phyloP scores from a whole-genome alignment of 78 protist genomes.

The Chrysochromulina parva region DNA sequence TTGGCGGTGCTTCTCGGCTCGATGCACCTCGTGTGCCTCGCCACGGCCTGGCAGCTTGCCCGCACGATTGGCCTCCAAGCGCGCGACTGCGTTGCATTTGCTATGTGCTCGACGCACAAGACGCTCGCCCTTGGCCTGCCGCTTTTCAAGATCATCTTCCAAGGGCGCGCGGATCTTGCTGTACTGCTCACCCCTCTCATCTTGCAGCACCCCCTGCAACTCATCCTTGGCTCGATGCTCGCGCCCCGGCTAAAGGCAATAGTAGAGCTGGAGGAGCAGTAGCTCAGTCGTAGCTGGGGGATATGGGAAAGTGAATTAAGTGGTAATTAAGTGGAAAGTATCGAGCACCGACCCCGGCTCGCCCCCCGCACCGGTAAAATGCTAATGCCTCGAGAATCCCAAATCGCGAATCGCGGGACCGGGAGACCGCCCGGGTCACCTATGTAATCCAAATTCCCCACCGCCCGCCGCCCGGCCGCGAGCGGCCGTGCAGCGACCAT shows the following conservation, averaged over 20 bases:
- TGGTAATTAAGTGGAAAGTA: too few species aligned
- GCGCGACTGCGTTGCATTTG: background rate
- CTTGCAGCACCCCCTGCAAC: background rate
- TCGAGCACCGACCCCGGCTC: too few species aligned
- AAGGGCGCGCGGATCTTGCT: background rate
- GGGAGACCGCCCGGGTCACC: too few species aligned
- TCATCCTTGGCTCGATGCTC: background rate
- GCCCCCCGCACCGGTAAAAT: too few species aligned
- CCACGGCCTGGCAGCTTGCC: background rate
- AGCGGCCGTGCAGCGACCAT: too few species aligned
- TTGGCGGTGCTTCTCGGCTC: background rate
- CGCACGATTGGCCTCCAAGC: background rate
- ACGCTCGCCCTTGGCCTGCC: conserved; percentile 10
- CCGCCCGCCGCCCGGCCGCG: too few species aligned
- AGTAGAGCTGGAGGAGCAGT: background rate
- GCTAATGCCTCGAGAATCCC: too few species aligned
- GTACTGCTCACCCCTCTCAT: background rate
- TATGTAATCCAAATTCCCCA: too few species aligned
- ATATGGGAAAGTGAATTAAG: too few species aligned
- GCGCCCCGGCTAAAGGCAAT: background rate
- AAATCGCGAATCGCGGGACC: too few species aligned
- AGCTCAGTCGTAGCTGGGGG: too few species aligned
- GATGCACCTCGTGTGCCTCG: background rate
- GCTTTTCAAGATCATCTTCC: background rate
- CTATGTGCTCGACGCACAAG: background rate